Percentiles rank a stretch among this genome's conserved stretches.
phyloP scores from a whole-genome alignment of 2,329 filamentous ascomycete species.

The Uncinocarpus reesii region DNA sequence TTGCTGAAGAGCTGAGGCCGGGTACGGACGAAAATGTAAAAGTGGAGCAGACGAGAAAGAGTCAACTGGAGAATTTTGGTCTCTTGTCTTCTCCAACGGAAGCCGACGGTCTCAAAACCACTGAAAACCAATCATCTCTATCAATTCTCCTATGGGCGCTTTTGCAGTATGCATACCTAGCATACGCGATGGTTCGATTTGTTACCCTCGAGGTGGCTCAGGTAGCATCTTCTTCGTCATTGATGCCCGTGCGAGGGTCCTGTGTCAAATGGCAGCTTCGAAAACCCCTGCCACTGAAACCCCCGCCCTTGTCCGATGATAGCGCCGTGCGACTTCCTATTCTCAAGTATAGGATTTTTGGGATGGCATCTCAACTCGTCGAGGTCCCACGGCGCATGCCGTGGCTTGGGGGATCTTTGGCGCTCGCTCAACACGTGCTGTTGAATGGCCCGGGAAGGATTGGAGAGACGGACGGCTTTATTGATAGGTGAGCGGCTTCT shows the following conservation, averaged over 20 bases:
- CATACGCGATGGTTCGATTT: slow-evolving; percentile 55
- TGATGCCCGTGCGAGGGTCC: slow-evolving; percentile 16
- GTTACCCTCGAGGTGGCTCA: slow-evolving; percentile 54
- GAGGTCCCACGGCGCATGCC: slow-evolving; percentile 76
- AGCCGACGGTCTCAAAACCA: slow-evolving; percentile 21
- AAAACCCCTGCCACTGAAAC: slow-evolving; percentile 23
- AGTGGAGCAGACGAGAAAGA: slow-evolving; percentile 26
- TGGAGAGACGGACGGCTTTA: slow-evolving; percentile 61
- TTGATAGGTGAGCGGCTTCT: slow-evolving; percentile 74
- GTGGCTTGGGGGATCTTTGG: slow-evolving; percentile 69
- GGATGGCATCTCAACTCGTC: slow-evolving; percentile 60
- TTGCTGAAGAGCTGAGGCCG: slow-evolving; percentile 42
- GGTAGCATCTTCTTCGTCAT: slow-evolving; percentile 44
- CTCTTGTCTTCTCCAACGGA: slow-evolving; percentile 38
- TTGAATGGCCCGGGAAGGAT: slow-evolving; percentile 64
- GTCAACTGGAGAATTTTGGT: slow-evolving; percentile 48
- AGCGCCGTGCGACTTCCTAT: slow-evolving; percentile 48
- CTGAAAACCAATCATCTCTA: slow-evolving; percentile 26
- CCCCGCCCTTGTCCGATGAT: slow-evolving; percentile 23
- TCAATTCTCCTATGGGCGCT: slow-evolving; percentile 41
- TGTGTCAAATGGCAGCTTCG: slow-evolving; percentile 21
- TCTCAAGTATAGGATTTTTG: slow-evolving; percentile 66
- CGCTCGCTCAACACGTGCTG: slow-evolving; percentile 64
- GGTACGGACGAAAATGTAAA: slow-evolving; percentile 22
- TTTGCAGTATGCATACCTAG: slow-evolving; percentile 43